A percentile compares a stretch with the other conserved stretches of the same genome.
Conservation (phyloP, 208 protist genomes). For the Phytomonas francai region DNA sequence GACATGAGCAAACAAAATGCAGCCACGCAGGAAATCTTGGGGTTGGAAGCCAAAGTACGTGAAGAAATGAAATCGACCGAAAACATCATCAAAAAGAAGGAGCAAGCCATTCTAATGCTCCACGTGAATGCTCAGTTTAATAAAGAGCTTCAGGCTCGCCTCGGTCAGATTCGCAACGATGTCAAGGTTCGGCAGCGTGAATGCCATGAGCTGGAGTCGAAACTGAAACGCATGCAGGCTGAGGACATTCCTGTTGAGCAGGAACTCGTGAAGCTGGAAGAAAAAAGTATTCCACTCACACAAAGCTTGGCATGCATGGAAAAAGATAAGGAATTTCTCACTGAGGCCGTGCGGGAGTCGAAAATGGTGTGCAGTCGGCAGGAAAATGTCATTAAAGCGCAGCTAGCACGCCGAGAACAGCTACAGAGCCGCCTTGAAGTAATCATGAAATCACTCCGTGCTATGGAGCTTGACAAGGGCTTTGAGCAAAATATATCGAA, state of each 20-base stretch:
- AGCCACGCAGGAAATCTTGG: conserved; percentile 55
- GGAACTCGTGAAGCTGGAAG: conserved; percentile 36
- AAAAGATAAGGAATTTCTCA: conserved; percentile 69
- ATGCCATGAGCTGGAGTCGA: conserved; percentile 45
- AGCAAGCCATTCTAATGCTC: conserved; percentile 41
- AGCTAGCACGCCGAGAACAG: conserved; percentile 75
- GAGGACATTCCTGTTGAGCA: conserved; percentile 32
- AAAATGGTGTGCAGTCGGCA: conserved; percentile 56
- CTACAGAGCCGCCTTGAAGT: conserved; percentile 70
- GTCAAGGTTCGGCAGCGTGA: conserved; percentile 65
- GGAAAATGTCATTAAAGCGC: conserved; percentile 73
- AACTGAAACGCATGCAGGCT: conserved; percentile 44
- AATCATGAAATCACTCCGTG: conserved; percentile 61
- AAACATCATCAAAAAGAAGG: conserved; percentile 63
- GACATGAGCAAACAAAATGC: conserved; percentile 23
- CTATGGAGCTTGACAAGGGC: conserved; percentile 76
- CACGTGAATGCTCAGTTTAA: conserved; percentile 27
- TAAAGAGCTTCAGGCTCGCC: conserved; percentile 32
- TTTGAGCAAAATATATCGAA: conserved; percentile 69
- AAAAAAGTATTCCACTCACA: conserved; percentile 16
- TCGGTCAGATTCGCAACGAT: conserved; percentile 67
- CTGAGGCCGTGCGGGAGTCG: conserved; percentile 57
- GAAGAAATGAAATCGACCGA: conserved; percentile 52
- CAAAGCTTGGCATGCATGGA: conserved; percentile 57
- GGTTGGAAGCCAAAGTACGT: conserved; percentile 41